Conservation (phyloP, 2,329 filamentous ascomycete genomes). For the Colletotrichum lentis region DNA sequence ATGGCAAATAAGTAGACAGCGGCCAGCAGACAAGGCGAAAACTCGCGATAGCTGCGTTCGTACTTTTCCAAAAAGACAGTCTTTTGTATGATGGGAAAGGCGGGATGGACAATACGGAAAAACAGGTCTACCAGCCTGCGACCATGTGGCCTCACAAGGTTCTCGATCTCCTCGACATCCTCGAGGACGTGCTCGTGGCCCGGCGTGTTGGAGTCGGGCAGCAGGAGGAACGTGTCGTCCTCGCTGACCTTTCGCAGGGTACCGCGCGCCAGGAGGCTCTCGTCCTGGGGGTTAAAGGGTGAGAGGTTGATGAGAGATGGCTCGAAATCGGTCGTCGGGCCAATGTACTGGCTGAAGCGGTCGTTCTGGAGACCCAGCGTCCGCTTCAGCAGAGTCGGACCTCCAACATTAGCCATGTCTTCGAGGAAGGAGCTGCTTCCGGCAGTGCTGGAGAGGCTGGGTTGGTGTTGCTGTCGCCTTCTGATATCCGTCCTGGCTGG, state of each 20-base stretch:
- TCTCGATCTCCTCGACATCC: constrained; percentile 77
- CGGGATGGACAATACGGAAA: constrained; percentile 81
- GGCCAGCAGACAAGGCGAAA: constrained; percentile 78
- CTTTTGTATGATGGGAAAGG: constrained; percentile 84
- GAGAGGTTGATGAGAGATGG: constrained; percentile 84
- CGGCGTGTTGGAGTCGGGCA: constrained; percentile 76
- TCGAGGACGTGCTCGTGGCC: constrained; percentile 75
- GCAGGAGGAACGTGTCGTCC: constrained; percentile 80
- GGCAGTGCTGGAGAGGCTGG: constrained; percentile 68
- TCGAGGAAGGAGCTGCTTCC: constrained; percentile 71
- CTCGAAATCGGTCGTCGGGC: constrained; percentile 83
- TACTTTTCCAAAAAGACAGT: constrained; percentile 82
- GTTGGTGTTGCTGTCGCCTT: constrained; percentile 61
- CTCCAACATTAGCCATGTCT: constrained; percentile 75
- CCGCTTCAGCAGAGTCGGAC: constrained; percentile 70
- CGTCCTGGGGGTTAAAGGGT: constrained; percentile 81
- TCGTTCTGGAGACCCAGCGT: constrained; percentile 80
- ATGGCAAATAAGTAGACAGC: constrained; percentile 86
- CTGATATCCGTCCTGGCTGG: constrained; percentile 64
- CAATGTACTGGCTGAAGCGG: constrained; percentile 84
- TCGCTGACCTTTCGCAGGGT: constrained; percentile 79
- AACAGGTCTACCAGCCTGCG: constrained; percentile 80
- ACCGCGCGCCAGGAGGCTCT: constrained; percentile 75
- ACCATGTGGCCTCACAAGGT: constrained; percentile 79
- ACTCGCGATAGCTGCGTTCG: constrained; percentile 74